phyloP scores from a whole-genome alignment of 2,329 filamentous ascomycete species.

The Calonectria hawksworthii region DNA sequence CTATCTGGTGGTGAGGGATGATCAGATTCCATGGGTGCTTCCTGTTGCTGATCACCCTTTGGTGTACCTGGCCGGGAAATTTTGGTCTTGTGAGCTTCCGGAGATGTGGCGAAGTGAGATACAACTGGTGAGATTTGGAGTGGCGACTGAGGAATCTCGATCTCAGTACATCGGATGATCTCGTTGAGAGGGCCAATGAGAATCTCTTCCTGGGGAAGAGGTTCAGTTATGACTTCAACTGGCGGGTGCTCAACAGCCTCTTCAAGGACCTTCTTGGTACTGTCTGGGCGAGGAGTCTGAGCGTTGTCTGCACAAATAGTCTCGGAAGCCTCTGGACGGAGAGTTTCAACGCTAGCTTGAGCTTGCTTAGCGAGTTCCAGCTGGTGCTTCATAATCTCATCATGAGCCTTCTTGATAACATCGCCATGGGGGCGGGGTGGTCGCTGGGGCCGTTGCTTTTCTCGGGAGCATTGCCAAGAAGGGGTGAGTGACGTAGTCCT shows the following conservation, averaged over 20 bases:
- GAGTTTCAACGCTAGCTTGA: background rate
- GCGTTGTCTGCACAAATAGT: background rate
- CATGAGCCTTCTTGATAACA: slow-evolving; percentile 24
- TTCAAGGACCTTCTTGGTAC: background rate
- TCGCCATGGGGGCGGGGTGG: slow-evolving; percentile 48
- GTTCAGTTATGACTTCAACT: background rate
- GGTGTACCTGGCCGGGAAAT: slow-evolving; percentile 36
- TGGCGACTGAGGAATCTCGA: slow-evolving; percentile 19
- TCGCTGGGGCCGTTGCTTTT: slow-evolving; percentile 43
- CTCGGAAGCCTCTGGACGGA: background rate
- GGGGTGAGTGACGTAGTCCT: slow-evolving; percentile 43
- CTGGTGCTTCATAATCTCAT: background rate
- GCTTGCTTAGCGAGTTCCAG: background rate
- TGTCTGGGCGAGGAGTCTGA: background rate
- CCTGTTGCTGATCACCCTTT: slow-evolving; percentile 22
- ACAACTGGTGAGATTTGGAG: slow-evolving; percentile 30
- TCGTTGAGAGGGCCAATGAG: slow-evolving; percentile 19
- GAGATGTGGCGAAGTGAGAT: slow-evolving; percentile 33
- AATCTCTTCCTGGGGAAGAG: slow-evolving; percentile 19
- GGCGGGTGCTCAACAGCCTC: background rate
- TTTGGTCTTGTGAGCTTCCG: slow-evolving; percentile 28
- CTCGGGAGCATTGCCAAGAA: slow-evolving; percentile 47
- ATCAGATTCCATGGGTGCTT: slow-evolving; percentile 32
- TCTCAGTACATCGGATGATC: background rate
- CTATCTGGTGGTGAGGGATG: slow-evolving; percentile 26